Evolutionary conservation across 2,329 filamentous ascomycete species (phyloP).

Genomic region (Penicillium sp.): DNA sequence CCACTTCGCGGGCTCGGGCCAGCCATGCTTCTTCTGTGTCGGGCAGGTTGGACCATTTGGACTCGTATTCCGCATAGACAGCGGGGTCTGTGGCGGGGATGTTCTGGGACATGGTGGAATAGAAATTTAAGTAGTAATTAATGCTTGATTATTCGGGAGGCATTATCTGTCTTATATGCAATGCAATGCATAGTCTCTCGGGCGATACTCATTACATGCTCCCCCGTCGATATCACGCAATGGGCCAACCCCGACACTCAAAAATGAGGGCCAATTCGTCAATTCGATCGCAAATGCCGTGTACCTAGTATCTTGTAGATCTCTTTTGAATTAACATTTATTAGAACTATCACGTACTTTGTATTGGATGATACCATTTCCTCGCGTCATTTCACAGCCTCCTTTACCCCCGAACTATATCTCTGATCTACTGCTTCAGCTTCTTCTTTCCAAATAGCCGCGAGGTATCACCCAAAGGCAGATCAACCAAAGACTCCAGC

Average conservation of each 20-base stretch:
- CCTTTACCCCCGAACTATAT: not conserved
- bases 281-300: slow-evolving; percentile 18
- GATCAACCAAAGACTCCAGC: slow-evolving; percentile 40
- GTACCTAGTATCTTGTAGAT: slow-evolving; percentile 8
- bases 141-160: not conserved
- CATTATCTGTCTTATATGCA: slow-evolving; percentile 7
- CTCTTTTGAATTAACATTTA: not conserved
- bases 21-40: slow-evolving; percentile 49
- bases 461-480: slow-evolving; percentile 48
- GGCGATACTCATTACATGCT: slow-evolving; percentile 18
- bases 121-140: not conserved
- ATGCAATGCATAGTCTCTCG: not conserved
- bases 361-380: not conserved
- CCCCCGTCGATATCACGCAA: slow-evolving; percentile 15
- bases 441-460: slow-evolving; percentile 40
- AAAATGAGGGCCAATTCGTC: slow-evolving; percentile 18
- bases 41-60: slow-evolving; percentile 41
- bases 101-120: slow-evolving; percentile 16
- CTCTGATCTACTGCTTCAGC: slow-evolving; percentile 9
- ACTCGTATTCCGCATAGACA: slow-evolving; percentile 45
- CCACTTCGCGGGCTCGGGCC: slow-evolving; percentile 51
- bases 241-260: not conserved
- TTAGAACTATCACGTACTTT: not conserved
- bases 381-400: not conserved
- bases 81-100: slow-evolving; percentile 39